Evolutionary conservation across 257 asterid species (phyloP).

Genomic region (Nicotiana attenuata): DNA sequence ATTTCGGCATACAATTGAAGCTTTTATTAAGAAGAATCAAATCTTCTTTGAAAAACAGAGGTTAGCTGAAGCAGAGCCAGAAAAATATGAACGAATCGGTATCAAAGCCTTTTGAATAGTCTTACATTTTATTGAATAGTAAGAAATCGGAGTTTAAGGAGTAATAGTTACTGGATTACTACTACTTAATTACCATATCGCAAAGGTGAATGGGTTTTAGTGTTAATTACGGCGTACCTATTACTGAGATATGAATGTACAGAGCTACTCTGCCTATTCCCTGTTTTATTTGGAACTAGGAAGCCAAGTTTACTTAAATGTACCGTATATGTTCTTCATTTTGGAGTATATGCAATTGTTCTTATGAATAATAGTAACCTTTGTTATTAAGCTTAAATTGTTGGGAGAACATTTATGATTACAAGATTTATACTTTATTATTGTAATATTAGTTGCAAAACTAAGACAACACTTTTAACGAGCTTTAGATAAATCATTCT

Average conservation of each 20-base stretch:
- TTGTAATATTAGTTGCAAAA: not conserved
- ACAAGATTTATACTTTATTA: not conserved
- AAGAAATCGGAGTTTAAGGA: not conserved
- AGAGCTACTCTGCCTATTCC: constrained; percentile 21
- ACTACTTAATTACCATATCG: not conserved
- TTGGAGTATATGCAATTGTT: not conserved
- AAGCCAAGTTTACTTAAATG: constrained; percentile 3
- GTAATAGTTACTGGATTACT: not conserved
- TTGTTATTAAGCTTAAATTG: not conserved
- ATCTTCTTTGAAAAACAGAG: constrained; percentile 28
- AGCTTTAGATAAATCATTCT: not conserved
- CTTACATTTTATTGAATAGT: not conserved
- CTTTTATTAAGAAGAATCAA: constrained; percentile 45
- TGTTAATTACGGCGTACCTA: not conserved
- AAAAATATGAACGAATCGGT: constrained; percentile 6
- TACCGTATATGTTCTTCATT: constrained; percentile 6
- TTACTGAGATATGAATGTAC: constrained; percentile 13
- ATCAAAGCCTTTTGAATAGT: not conserved
- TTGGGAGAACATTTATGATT: not conserved
- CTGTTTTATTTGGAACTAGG: constrained; percentile 24
- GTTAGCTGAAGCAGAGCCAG: constrained; percentile 15
- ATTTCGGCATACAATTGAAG: constrained; percentile 64
- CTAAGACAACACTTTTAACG: not conserved
- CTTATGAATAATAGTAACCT: not conserved
- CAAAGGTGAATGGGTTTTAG: not conserved